Base-by-base conservation (phyloP, 2,329 filamentous ascomycete species). In the Phoma herbarum region DNA sequence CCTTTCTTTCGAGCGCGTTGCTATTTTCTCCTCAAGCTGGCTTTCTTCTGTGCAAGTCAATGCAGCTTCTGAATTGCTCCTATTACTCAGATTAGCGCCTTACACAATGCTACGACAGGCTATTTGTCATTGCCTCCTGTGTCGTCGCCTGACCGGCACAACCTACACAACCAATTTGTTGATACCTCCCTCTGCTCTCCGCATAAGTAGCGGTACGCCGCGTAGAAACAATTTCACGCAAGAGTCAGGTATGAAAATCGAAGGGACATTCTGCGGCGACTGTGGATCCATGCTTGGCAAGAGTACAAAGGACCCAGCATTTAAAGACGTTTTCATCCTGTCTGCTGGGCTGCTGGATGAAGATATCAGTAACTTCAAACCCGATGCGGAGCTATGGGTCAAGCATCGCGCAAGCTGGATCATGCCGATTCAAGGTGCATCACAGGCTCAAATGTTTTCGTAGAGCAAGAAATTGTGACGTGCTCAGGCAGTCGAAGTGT, bases 291-390 rank as follows among this genome's bases (percentile, higher is more conserved):
- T 33, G 25, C 25, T 47, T 25, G 44, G 44, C 4, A 47, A 47
- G 29, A 31, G 25, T 12, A 47, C 44, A 18, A 25, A 47, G 2
- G 44, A 47, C 26, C 37, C 37, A 41, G 37, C 37, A 41, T 54
- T 29, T 77, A 10, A 10, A 33, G 31, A 33, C 14, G 11, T 33
- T 33, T 33, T 33, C 14, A 33, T 33, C 31, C 12, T 33, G 31
- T 33, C 12, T 10, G 31, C 31, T 33, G 31, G 31, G 12, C 31
- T 33, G 31, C 31, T 33, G 31, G 31, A 33, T 10, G 31, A 33
- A 33, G 31, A 33, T 10, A 33, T 33, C 31, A 33, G 31, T 10
- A 33, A 33, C 31, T 33, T 33, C 31, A 33, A 33, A 33, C 31
- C 31, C 5, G 31, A 33, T 33, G 12, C 31, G 31, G 31, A 33